Percentiles rank a stretch among this genome's conserved stretches.
Evolutionary conservation across 2,329 filamentous ascomycete genomes (phyloP).

Genomic region (Geosmithia morbida): DNA sequence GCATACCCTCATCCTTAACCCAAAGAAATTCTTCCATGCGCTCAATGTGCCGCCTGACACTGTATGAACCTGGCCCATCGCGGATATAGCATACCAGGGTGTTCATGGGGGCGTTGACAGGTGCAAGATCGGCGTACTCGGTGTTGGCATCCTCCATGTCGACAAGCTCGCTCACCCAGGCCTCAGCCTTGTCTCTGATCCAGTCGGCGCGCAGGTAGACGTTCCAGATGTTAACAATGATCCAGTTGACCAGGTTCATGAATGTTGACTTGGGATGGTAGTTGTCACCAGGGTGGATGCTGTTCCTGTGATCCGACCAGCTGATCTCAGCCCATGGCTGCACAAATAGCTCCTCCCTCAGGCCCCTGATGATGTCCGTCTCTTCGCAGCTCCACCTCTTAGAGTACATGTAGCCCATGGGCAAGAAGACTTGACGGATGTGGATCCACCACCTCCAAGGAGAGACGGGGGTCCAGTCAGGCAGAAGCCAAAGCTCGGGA

Average conservation of each 20-base stretch:
- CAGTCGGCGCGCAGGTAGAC: constrained; percentile 57
- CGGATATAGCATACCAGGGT: constrained; percentile 73
- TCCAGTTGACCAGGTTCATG: constrained; percentile 64
- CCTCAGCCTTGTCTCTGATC: constrained; percentile 59
- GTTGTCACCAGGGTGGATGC: constrained; percentile 67
- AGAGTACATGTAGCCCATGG: constrained; percentile 84
- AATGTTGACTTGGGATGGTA: constrained; percentile 87
- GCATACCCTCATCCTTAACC: constrained; percentile 85
- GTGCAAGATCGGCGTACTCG: constrained; percentile 70
- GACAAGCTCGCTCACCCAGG: constrained; percentile 70
- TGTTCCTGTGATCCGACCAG: constrained; percentile 68
- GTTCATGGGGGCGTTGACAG: constrained; percentile 85
- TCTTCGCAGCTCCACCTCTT: constrained; percentile 66
- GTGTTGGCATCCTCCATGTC: constrained; percentile 91
- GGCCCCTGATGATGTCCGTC: constrained; percentile 55
- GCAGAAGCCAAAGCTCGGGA: constrained; percentile 83
- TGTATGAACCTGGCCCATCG: constrained; percentile 61
- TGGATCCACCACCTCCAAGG: constrained; percentile 98
- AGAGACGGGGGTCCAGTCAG: constrained; percentile 78
- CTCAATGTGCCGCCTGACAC: constrained; percentile 65
- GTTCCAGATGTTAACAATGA: constrained; percentile 66
- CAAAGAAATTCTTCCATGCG: constrained; percentile 77
- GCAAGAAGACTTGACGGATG: constrained; percentile 88
- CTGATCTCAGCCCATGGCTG: constrained; percentile 66
- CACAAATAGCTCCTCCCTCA: constrained; percentile 72